Conservation (phyloP, 2,329 filamentous ascomycete genomes). For the Grosmannia penicillata region DNA sequence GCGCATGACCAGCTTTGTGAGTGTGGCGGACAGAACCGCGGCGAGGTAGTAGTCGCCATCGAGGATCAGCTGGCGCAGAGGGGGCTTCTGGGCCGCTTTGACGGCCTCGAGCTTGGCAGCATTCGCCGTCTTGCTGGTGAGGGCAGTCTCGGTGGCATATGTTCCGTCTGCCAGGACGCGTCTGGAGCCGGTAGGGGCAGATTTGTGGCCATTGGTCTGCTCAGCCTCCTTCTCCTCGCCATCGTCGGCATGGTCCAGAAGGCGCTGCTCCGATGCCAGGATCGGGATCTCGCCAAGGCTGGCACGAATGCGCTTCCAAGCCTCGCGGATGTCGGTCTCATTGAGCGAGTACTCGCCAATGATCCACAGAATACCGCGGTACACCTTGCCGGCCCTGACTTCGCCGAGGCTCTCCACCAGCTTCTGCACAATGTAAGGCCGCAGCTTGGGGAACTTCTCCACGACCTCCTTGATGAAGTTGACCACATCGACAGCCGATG, state of each 20-base stretch:
- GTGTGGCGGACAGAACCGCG: slow-evolving; percentile 84
- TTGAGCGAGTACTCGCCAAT: slow-evolving; percentile 94
- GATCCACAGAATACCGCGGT: slow-evolving; percentile 93
- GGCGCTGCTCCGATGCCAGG: slow-evolving; percentile 79
- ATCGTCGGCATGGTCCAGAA: slow-evolving; percentile 72
- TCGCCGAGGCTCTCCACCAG: slow-evolving; percentile 83
- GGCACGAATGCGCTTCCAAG: slow-evolving; percentile 89
- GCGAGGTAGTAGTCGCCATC: slow-evolving; percentile 96
- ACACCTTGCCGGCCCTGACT: slow-evolving; percentile 92
- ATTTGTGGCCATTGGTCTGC: slow-evolving; percentile 68
- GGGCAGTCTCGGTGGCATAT: slow-evolving; percentile 89
- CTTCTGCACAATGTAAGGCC: slow-evolving; percentile 73
- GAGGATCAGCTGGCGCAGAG: slow-evolving; percentile 82
- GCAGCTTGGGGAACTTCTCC: slow-evolving; percentile 87
- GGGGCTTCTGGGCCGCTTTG: slow-evolving; percentile 92
- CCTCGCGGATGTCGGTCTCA: slow-evolving; percentile 84
- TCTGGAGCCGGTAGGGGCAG: slow-evolving; percentile 68
- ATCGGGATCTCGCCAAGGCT: slow-evolving; percentile 96
- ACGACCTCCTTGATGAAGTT: slow-evolving; percentile 98
- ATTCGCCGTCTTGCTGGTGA: slow-evolving; percentile 82
- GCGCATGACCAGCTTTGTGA: slow-evolving; percentile 96
- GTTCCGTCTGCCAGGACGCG: slow-evolving; percentile 93
- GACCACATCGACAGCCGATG: slow-evolving; percentile 92
- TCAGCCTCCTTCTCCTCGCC: slow-evolving; percentile 47
- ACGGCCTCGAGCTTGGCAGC: slow-evolving; percentile 90